Evolutionary conservation across 108 stramenopile genomes (phyloP), one percentile per base, ranked within the genome.

Genomic region (Fragilariopsis cylindrus): DNA sequence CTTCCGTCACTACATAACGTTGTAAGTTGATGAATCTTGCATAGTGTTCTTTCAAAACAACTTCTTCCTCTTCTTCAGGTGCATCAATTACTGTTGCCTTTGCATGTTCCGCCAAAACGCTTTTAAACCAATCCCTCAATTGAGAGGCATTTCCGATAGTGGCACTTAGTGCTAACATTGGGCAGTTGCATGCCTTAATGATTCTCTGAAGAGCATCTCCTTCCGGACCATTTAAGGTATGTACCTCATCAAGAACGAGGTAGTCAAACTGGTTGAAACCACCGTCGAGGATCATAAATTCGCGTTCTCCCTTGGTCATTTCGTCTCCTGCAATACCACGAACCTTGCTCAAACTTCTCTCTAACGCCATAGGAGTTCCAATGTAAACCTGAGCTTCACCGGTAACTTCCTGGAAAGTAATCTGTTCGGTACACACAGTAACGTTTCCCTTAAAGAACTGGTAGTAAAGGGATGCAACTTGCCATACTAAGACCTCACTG

Each of bases 401-500:
- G 13, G 90, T 84, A 55, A 92, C 87, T 81, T 95, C 92, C 71
- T 96, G 95, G 76, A 96, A 96, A 46, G 85, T 85, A 72, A 96
- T 96, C 63, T 88, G 85, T 71, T 96, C 95, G 30, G 95, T 96
- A 69, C 91, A 92, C 57, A 97, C 89, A 54, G 94, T 92, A n/a
- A 97, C 96, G 73, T 97, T 94, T 41, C 97, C 98, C 68, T 87
- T 82, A 76, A 98, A 96, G 77, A 99, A 96, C 72, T 99, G 92
- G 74, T 96, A 92, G 88, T 98, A 99, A 45, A 97, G 97, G 9
- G 99, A 98, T n/a, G 99, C 99, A 76, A 99, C 96, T 85, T 99
- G 99, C 99, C 99, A 99, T 4, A 98, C 99, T 41, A 99, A 89
- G 16, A 97, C 98, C 90, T 99, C 99, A 69, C 98, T 97, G 66